A percentile compares a stretch with the other conserved stretches of the same genome.
phyloP scores from a whole-genome alignment of 2,329 filamentous ascomycete species.

The Apiospora arundinis region DNA sequence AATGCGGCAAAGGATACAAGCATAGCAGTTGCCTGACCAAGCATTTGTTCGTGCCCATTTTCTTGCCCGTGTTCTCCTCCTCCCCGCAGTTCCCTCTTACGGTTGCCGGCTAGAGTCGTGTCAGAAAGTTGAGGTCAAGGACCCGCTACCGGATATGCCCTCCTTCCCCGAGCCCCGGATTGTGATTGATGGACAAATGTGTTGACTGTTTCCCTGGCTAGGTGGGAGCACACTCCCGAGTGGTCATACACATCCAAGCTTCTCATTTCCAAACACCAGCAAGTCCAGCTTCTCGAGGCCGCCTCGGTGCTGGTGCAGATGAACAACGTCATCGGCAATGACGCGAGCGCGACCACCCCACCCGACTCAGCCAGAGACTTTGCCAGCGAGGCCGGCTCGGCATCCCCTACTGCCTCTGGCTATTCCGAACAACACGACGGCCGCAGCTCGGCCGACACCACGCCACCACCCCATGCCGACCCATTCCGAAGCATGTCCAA shows the following conservation, averaged over 20 bases:
- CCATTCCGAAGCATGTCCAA: constrained; percentile 59
- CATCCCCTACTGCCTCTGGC: constrained; percentile 80
- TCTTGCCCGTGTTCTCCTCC: constrained; percentile 51
- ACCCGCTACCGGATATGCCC: constrained; percentile 28
- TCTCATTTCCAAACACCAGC: constrained; percentile 98
- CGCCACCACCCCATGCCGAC: constrained; percentile 82
- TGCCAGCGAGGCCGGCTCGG: constrained; percentile 81
- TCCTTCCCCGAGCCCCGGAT: constrained; percentile 2
- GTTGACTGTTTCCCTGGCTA: constrained; percentile 54
- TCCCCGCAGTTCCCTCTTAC: constrained; percentile 39
- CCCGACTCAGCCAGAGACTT: constrained; percentile 71
- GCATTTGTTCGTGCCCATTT: constrained; percentile 93
- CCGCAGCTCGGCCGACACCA: constrained; percentile 88
- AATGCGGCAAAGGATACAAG: constrained; percentile 99
- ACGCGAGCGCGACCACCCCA: constrained; percentile 60
- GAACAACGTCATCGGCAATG: constrained; percentile 61
- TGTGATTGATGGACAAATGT: constrained; percentile 37
- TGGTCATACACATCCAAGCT: constrained; percentile 98
- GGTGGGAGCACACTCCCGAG: constrained; percentile 99
- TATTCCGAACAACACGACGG: constrained; percentile 80
- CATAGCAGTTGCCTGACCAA: constrained; percentile 99
- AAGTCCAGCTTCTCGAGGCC: constrained; percentile 95
- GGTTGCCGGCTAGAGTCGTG: constrained; percentile 35
- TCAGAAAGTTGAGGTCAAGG: constrained; percentile 37
- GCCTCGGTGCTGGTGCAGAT: constrained; percentile 95